These are phyloP conservation scores for Bipolaris sorokiniana DNA, from an alignment of 2,329 filamentous ascomycete species.

Conservation along the genomic window DNA sequence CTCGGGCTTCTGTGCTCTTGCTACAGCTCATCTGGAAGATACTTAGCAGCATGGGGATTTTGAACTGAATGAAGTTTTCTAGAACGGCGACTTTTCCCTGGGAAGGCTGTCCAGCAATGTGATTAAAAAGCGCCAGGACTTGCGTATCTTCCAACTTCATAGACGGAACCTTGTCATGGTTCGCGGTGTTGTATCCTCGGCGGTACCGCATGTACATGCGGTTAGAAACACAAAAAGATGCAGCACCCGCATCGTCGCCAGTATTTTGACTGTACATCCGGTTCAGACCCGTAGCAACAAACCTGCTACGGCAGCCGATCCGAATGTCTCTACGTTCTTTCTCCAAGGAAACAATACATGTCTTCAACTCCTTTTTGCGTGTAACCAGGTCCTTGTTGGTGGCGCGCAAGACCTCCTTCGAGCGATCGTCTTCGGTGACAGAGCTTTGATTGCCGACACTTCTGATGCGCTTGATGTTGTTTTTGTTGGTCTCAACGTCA, in stretches of 20 bases:
- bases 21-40: slow-evolving; percentile 28
- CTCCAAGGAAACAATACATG: neutral
- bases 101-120: slow-evolving; percentile 23
- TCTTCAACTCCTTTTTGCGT: neutral
- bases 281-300: slow-evolving; percentile 9
- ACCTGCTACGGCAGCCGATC: slow-evolving; percentile 15
- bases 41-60: slow-evolving; percentile 15
- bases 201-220: slow-evolving; percentile 24
- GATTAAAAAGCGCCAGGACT: slow-evolving; percentile 19
- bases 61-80: slow-evolving; percentile 7
- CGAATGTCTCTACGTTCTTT: slow-evolving; percentile 8
- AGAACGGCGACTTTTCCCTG: slow-evolving; percentile 15
- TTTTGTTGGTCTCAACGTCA: neutral
- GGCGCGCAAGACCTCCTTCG: neutral
- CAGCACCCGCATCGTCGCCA: slow-evolving; percentile 12
- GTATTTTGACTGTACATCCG: slow-evolving; percentile 22
- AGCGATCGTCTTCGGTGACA: neutral
- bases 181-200: slow-evolving; percentile 1
- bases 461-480: slow-evolving; percentile 5
- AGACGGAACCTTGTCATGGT: neutral
- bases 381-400: slow-evolving; percentile 1
- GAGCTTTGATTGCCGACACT: neutral
- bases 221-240: slow-evolving; percentile 31
- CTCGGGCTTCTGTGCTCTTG: slow-evolving; percentile 17
- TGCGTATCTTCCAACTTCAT: slow-evolving; percentile 22